Conservation (phyloP, 208 protist species). For the Phytomonas francai region DNA sequence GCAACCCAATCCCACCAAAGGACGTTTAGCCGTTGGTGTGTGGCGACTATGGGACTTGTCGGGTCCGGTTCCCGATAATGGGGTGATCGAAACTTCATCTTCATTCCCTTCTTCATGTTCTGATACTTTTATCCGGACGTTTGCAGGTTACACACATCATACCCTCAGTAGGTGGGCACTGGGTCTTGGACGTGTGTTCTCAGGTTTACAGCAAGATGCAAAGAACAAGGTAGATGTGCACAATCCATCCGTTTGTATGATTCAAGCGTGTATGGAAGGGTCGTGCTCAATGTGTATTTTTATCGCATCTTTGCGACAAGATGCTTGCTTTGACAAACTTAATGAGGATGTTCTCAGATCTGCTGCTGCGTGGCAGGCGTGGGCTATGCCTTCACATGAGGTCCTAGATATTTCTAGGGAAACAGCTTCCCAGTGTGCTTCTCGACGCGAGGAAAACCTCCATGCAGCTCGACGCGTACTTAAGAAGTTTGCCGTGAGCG, state of each 20-base stretch:
- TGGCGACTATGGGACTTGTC: slow-evolving; percentile 30
- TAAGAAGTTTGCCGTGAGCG: slow-evolving; percentile 13
- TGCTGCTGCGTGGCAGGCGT: slow-evolving; percentile 18
- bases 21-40: slow-evolving; percentile 11
- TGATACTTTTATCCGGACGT: neutral
- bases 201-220: neutral
- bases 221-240: neutral
- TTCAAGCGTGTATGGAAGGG: neutral
- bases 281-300: neutral
- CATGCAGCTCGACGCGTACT: slow-evolving; percentile 19
- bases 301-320: neutral
- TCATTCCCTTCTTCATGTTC: neutral
- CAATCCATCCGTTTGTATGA: neutral
- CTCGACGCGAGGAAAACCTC: slow-evolving; percentile 13
- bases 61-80: slow-evolving; percentile 5
- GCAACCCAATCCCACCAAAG: neutral
- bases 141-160: neutral
- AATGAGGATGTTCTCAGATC: slow-evolving; percentile 19
- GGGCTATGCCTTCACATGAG: neutral
- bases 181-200: neutral
- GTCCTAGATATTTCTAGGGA: neutral
- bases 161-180: neutral
- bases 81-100: neutral
- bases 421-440: neutral
- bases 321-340: slow-evolving; percentile 13